Evolutionary conservation across 495 filamentous ascomycete genomes (phyloP), one percentile per base, ranked within the genome.

Genomic region (Copromyces sp.): DNA sequence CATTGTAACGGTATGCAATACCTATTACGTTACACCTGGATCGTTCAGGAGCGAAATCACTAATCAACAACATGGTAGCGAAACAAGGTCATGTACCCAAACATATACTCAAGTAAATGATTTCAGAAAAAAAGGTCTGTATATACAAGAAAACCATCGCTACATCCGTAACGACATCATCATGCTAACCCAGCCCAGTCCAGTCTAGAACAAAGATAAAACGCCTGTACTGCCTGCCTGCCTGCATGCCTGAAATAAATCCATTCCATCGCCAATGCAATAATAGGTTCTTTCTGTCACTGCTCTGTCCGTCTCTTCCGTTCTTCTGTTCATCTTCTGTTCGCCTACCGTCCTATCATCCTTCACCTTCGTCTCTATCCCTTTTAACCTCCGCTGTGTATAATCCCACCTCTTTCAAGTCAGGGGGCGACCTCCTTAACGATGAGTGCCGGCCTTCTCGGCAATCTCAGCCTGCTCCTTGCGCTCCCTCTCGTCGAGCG

Each of bases 401-500:
- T 29, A 29, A 29, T 24, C 20, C 47, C 47, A 29, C 11, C 47
- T 59, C 20, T 29, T 59, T 29, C 8, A 24, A 3, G 1, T 8
- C 44, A 24, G 9, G 44, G n/a, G 17, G 11, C 9, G 4, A 11
- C 47, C 29, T 59, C 20, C 29, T 61, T 32, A 61, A 61, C 53
- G 53, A 61, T 61, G 53, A 61, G 53, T 61, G 2, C 53, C 53
- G 20, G 53, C 69, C 4, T 6, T 8, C 20, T 17, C 69, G 0
- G 40, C 68, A 9, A 70, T 45, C 8, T 16, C 39, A 3, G 29
- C 16, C 47, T 9, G 69, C 39, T 29, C 68, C n/a, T 69, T 53
- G 24, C 14, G 35, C 14, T 61, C 68, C 70, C 72, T 73, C n/a
- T 80, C 75, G 39, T 80, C 75, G 11, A 77, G 39, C 16, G 75